Percentiles rank a stretch among this genome's conserved stretches.
phyloP scores from a whole-genome alignment of 2,329 filamentous ascomycete species.

The Fusarium sp. region DNA sequence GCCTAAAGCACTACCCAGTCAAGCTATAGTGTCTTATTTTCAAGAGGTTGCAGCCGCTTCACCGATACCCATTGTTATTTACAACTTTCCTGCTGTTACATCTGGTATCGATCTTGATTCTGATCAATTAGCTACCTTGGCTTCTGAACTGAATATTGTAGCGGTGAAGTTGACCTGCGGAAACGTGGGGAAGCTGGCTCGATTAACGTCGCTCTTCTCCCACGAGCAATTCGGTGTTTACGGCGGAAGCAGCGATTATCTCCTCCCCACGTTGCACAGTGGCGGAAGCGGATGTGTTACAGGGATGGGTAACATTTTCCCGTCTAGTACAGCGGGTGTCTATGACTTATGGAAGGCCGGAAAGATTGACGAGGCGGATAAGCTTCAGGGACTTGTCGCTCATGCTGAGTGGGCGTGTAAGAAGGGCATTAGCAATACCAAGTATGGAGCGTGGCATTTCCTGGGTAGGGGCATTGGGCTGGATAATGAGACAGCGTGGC shows the following conservation, averaged over 20 bases:
- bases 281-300: conserved; percentile 55
- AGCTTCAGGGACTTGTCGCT: conserved; percentile 53
- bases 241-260: conserved; percentile 54
- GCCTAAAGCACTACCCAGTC: conserved; percentile 58
- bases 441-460: conserved; percentile 55
- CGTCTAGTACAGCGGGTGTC: conserved; percentile 50
- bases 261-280: conserved; percentile 50
- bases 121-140: conserved; percentile 65
- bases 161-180: conserved; percentile 75
- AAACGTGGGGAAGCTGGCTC: conserved; percentile 74
- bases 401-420: conserved; percentile 61
- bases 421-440: conserved; percentile 56
- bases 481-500: conserved; percentile 46
- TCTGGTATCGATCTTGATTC: conserved; percentile 71
- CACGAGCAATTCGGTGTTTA: conserved; percentile 53
- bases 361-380: conserved; percentile 47
- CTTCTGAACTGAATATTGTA: conserved; percentile 70
- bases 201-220: conserved; percentile 53
- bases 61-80: conserved; percentile 72
- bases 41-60: conserved; percentile 66
- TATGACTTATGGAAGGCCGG: conserved; percentile 53
- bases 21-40: conserved; percentile 70
- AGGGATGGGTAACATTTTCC: conserved; percentile 58
- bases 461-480: conserved; percentile 51
- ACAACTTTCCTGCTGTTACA: conserved; percentile 73